Base-by-base conservation (phyloP, 352 stramenopile genomes). In the Phytophthora uliginosa region DNA sequence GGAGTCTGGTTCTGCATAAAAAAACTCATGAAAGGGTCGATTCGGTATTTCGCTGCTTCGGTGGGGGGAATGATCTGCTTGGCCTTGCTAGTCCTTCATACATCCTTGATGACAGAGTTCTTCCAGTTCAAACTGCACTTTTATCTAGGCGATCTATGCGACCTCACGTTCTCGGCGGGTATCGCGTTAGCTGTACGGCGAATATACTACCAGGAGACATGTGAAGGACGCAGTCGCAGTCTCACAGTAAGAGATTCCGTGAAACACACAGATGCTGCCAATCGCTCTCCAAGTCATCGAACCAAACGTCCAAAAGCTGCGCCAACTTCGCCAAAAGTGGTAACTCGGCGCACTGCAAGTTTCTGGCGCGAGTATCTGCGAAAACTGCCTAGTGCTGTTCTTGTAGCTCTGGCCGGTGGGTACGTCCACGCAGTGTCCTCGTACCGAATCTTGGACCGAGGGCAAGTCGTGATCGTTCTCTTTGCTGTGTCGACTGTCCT, bases 121-220 rank as follows among this genome's bases (percentile, higher is more conserved):
- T 63, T 63, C 26, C 45, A 45, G 12, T 58, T 72, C 55, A 74
- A 66, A 24, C 9, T 67, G 15, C 65, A 80, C 18, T 83, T 78
- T 62, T 83, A 83, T 48, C 18, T 72, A 7, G 68, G 63, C 12
- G 52, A 57, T 18, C 22, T 54, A 47, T 67, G 31, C 4, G 9
- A 24, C 63, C 56, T 36, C 71, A 67, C 42, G 2, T 69, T 12
- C 55, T 51, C 26, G 36, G 38, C 55, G 10, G 57, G 57, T 2
- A 50, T 70, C 5, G 22, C 51, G 7, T 15, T 65, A 34, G 31
- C 34, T 7, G 38, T 42, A 3, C 51, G 62, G 4, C 33, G 28
- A 15, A 73, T 74, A 33, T 73, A 52, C 56, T 62, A 55, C 40
- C 31, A 24, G 8, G 52, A 78, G 38, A 74, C 65, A 0, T 20